Percentiles rank a stretch among this genome's conserved stretches.
Conservation (phyloP, 1,284 basidiomycete genomes). For the Abortiporus biennis region DNA sequence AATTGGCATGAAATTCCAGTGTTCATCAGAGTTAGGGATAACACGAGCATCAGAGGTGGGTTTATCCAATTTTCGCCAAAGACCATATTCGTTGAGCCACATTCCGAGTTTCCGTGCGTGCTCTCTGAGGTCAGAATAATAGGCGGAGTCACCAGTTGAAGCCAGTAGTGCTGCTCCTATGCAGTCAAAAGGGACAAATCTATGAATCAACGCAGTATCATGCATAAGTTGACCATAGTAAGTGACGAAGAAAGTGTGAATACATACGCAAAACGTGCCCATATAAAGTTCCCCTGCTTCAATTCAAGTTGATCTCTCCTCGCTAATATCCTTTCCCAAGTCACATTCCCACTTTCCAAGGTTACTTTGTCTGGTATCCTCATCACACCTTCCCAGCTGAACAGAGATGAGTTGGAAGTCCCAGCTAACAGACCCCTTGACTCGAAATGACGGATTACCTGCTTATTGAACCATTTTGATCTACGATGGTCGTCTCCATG, state of each 20-base stretch:
- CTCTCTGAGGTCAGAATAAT: slow-evolving; percentile 32
- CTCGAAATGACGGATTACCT: too few species aligned
- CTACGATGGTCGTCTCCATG: too few species aligned
- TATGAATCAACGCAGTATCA: slow-evolving; percentile 18
- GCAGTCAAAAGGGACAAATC: slow-evolving; percentile 43
- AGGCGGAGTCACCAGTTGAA: slow-evolving; percentile 46
- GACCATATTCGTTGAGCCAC: slow-evolving; percentile 48
- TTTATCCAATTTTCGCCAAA: slow-evolving; percentile 42
- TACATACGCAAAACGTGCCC: slow-evolving; percentile 38
- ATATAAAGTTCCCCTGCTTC: slow-evolving; percentile 32
- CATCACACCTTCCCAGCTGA: too few species aligned
- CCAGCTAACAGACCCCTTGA: too few species aligned
- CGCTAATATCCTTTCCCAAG: slow-evolving; percentile 21
- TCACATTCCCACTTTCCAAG: slow-evolving; percentile 15
- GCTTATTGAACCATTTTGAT: too few species aligned
- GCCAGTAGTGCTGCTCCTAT: slow-evolving; percentile 42
- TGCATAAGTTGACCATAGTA: too few species aligned
- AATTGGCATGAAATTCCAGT: not conserved
- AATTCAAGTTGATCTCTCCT: slow-evolving; percentile 25
- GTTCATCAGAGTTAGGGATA: slow-evolving; percentile 4
- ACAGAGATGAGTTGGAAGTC: too few species aligned
- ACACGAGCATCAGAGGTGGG: slow-evolving; percentile 10
- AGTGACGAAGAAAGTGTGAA: slow-evolving; percentile 1
- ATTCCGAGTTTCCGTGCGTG: slow-evolving; percentile 37
- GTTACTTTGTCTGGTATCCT: too few species aligned